These are phyloP conservation scores for Aspergillus japonicus DNA, from an alignment of 2,329 filamentous ascomycete species.

Conservation along the genomic window DNA sequence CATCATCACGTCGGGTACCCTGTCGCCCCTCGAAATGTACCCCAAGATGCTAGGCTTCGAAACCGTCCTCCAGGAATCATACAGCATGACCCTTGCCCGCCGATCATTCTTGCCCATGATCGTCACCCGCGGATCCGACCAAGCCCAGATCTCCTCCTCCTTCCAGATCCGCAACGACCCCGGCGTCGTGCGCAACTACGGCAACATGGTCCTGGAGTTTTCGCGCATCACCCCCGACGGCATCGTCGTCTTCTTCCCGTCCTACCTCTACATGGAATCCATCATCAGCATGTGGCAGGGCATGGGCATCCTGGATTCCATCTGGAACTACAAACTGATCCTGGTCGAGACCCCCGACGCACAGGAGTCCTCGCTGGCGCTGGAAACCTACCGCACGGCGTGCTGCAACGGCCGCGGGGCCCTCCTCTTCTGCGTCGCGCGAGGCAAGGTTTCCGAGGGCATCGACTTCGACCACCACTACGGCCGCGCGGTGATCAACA, in stretches of 20 bases:
- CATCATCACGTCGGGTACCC: constrained; percentile 96
- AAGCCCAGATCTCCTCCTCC: constrained; percentile 86
- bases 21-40: constrained; percentile 97
- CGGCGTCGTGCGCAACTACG: constrained; percentile 95
- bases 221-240: constrained; percentile 94
- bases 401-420: constrained; percentile 96
- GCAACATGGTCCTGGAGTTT: constrained; percentile 89
- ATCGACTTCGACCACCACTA: constrained; percentile 99
- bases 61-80: constrained; percentile 93
- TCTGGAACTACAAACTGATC: constrained; percentile 99
- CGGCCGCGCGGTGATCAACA: constrained; percentile 90
- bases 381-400: constrained; percentile 95
- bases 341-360: constrained; percentile 96
- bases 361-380: constrained; percentile 90
- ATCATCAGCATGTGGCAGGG: constrained; percentile 99
- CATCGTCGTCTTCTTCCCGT: constrained; percentile 98
- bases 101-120: constrained; percentile 98
- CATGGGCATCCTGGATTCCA: constrained; percentile 94
- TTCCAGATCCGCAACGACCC: constrained; percentile 96
- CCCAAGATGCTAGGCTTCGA: constrained; percentile 96
- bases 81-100: constrained; percentile 91
- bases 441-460: constrained; percentile 95
- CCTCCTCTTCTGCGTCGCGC: constrained; percentile 88
- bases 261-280: constrained; percentile 98
- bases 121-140: constrained; percentile 90